Conservation (phyloP, 768 basidiomycete genomes). For the Albatrellus ellisii region DNA sequence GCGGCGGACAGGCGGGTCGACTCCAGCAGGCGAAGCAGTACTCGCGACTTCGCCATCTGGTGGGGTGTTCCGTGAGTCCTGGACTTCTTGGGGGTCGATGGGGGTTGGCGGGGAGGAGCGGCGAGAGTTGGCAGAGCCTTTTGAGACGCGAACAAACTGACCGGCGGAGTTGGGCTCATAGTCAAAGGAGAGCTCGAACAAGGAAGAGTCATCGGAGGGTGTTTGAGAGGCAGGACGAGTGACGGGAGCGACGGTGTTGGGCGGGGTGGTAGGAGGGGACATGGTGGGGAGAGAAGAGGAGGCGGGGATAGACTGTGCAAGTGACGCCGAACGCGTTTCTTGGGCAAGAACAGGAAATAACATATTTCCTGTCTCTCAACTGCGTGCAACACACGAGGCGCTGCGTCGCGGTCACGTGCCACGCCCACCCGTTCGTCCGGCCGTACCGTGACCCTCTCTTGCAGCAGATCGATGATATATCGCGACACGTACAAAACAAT, state of each 20-base stretch:
- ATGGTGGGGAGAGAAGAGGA: background rate
- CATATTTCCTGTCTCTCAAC: too few relatives aligned
- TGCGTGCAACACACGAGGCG: conserved; percentile 3
- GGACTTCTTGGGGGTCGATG: conserved; percentile 19
- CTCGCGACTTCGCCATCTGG: conserved; percentile 6
- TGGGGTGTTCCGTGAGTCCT: conserved; percentile 11
- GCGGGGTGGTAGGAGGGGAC: conserved; percentile 3
- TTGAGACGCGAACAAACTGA: conserved; percentile 42
- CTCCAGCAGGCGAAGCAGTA: conserved; percentile 22
- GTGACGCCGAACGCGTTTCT: background rate
- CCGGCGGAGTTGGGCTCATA: conserved; percentile 45
- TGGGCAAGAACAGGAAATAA: background rate
- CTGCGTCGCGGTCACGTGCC: conserved; percentile 2
- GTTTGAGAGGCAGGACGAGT: conserved; percentile 12
- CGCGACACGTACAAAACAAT: conserved; percentile 7
- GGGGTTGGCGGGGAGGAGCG: conserved; percentile 32
- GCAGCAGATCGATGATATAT: too few relatives aligned
- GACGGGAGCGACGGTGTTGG: background rate
- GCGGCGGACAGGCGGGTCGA: conserved; percentile 26
- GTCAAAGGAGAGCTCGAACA: conserved; percentile 56
- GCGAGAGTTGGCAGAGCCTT: conserved; percentile 27
- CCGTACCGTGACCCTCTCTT: background rate
- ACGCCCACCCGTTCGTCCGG: background rate
- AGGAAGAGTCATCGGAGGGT: conserved; percentile 43
- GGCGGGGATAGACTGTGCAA: background rate